phyloP scores from a whole-genome alignment of 2,329 filamentous ascomycete genomes.

The Colletotrichum gloeosporioides region DNA sequence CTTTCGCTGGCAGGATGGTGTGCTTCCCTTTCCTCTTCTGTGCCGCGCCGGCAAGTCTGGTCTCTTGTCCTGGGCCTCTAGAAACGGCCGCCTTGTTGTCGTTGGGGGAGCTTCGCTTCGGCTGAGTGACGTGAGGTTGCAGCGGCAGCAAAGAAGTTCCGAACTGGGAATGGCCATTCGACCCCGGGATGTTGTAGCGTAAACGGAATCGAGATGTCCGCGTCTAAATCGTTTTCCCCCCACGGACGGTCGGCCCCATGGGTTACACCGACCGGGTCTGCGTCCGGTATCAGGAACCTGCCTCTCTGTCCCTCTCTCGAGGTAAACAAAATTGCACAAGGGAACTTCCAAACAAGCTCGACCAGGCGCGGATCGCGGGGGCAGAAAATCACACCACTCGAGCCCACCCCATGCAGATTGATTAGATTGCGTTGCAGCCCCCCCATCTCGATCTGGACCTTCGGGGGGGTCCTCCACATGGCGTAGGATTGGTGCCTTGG shows the following conservation, averaged over 20 bases:
- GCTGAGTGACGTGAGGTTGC: constrained; percentile 15
- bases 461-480: background rate
- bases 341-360: background rate
- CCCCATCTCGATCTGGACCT: constrained; percentile 2
- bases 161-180: background rate
- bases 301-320: background rate
- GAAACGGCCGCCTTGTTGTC: background rate
- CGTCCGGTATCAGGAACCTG: background rate
- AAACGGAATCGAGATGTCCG: constrained; percentile 17
- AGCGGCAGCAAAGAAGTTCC: background rate
- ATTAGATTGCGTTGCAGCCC: constrained; percentile 18
- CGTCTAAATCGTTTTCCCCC: constrained; percentile 2
- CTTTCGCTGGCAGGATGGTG: background rate
- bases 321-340: background rate
- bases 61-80: background rate
- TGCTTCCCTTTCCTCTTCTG: background rate
- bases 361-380: background rate
- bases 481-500: background rate
- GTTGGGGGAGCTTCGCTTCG: background rate
- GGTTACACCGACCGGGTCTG: background rate
- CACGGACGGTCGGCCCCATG: background rate
- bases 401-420: background rate
- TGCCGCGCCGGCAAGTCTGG: background rate
- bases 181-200: background rate
- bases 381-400: constrained; percentile 9